Percentiles rank a stretch among this genome's conserved stretches.
Evolutionary conservation across 139 green algal species (phyloP).

Genomic region (Haematococcus sp.): DNA sequence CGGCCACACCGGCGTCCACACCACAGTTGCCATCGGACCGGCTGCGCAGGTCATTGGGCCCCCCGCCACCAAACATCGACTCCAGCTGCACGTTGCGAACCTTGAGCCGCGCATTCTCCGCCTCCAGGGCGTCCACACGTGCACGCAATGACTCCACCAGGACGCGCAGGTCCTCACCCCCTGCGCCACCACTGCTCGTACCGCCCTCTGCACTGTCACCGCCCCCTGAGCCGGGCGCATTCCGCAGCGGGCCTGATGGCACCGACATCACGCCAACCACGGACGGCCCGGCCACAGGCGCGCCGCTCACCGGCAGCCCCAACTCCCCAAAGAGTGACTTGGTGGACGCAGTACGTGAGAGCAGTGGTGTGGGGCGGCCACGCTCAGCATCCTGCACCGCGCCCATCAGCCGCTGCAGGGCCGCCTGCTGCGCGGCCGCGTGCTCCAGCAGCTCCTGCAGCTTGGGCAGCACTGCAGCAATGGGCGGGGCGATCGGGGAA

Average conservation of each 20-base stretch:
- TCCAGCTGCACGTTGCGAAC: constrained; percentile 45
- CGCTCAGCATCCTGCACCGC: constrained; percentile 55
- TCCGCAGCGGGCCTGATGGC: background rate
- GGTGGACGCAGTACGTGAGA: constrained; percentile 21
- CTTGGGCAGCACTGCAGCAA: constrained; percentile 27
- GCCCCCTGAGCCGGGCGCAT: background rate
- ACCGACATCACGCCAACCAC: no score
- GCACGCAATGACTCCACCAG: background rate
- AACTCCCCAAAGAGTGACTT: constrained; percentile 9
- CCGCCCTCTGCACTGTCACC: background rate
- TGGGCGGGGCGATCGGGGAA: background rate
- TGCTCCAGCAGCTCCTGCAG: constrained; percentile 70
- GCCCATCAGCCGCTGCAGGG: constrained; percentile 33
- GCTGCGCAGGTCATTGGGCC: no score
- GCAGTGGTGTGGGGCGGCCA: constrained; percentile 47
- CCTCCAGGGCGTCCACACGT: constrained; percentile 39
- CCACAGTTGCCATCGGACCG: no score
- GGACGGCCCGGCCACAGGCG: no score
- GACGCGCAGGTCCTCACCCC: background rate
- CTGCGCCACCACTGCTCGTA: background rate
- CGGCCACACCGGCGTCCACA: no score
- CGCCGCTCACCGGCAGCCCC: background rate
- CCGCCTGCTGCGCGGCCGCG: constrained; percentile 8
- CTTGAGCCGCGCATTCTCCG: constrained; percentile 54
- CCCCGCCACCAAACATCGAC: constrained; percentile 4